Base-by-base conservation (phyloP, 768 basidiomycete genomes). In the Russula sp. region DNA sequence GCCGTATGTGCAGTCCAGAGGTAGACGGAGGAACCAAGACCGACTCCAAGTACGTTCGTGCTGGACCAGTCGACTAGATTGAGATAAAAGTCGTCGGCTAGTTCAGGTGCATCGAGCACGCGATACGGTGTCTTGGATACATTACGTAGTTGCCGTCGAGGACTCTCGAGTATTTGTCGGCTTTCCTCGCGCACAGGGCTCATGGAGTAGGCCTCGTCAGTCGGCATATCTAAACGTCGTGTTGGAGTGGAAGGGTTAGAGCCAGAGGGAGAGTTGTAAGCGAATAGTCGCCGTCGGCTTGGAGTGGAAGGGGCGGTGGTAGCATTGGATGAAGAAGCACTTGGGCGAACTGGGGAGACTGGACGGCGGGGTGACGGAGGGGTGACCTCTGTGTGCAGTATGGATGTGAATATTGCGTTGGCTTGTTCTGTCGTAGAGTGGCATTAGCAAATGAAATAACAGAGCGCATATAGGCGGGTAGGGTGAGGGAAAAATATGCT, bases 11-110 rank as follows among this genome's bases (percentile, higher is more conserved):
- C 97, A 8, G 89, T 91, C 97, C 97, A 99, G 1, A 98, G 85
- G 72, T 99, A 99, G 13, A 99, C 96, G 65, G 92, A 94, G 0
- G 87, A 79, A 3, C 88, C 91, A 7, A 99, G 80, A 2, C 95
- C 96, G 8, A 98, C 97, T 3, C 91, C 95, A 0, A 98, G 84
- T 0, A 98, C 87, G 71, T 98, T 98, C 5, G 91, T 95, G 57
- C 87, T 89, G 2, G 90, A 92, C 97, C 97, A 98, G 66, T 98
- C 95, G 27, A 98, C 94, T 11, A 98, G 81, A 71, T 98, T 98
- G 66, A 99, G 87, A 71, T 99, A 98, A 74, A 98, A 99, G 73
- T 99, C 96, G 72, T 98, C 96, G 34, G 94, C 93, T 13, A 99
- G 84, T 59, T 98, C 95, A 0, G 96, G 97, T 8, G 96, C 96